phyloP scores from a whole-genome alignment of 371 early-diverging fungal species.

The Mortierella polycephala region DNA sequence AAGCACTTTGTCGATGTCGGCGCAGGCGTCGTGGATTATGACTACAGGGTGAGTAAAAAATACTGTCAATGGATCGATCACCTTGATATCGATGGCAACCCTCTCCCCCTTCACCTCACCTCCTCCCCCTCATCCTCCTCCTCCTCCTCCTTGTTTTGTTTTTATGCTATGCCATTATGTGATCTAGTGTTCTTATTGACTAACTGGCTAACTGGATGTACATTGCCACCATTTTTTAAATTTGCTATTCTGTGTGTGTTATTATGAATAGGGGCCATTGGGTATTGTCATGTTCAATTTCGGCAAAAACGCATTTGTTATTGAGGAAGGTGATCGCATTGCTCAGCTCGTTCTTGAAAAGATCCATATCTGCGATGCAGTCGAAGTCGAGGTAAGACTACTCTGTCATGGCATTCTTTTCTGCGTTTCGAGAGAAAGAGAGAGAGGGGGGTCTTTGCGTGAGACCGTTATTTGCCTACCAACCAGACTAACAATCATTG shows the following conservation, averaged over 20 bases:
- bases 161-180: not conserved
- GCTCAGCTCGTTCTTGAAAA: constrained; percentile 96
- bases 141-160: not conserved
- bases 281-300: constrained; percentile 94
- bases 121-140: no score
- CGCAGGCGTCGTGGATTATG: constrained; percentile 97
- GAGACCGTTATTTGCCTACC: no score
- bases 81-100: not conserved
- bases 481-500: not conserved
- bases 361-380: constrained; percentile 83
- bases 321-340: constrained; percentile 93
- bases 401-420: not conserved
- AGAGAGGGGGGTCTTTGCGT: no score
- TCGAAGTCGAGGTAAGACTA: constrained; percentile 73
- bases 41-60: constrained; percentile 84
- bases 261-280: constrained; percentile 60
- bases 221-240: not conserved
- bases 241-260: not conserved
- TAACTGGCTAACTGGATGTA: not conserved
- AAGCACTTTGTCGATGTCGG: constrained; percentile 94
- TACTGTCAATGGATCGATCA: not conserved
- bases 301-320: constrained; percentile 77
- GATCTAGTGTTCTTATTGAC: no score
- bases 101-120: no score
- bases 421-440: not conserved